Evolutionary conservation across 331 rosid genomes (phyloP), one percentile per base, ranked within the genome.

Genomic region (Cydonia oblonga): DNA sequence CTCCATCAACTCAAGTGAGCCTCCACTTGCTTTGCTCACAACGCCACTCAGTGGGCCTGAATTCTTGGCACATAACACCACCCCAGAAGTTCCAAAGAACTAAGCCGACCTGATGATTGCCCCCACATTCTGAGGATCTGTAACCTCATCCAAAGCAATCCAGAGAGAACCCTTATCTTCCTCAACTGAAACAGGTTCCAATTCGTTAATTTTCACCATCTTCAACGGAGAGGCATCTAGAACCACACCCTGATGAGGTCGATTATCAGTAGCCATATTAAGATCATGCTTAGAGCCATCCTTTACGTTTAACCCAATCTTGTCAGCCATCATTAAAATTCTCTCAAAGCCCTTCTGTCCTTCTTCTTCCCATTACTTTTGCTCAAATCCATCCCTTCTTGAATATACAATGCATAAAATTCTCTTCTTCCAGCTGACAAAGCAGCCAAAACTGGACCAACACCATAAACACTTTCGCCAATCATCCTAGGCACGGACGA

Each of bases 401-500:
- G 98, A 73, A 84, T 80, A 69, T 91, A 85, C 76, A 91, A 79
- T 20, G 90, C 88, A 81, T 87, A 93, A 80, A 93, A 86, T 66
- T 89, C 97, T 84, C 98, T 89, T 82, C 97, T 79, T 72, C 88
- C 95, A 73, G 96, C 89, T 2, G 96, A 93, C 74, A 93, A 60
- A 38, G 98, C 95, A 72, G 98, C 98, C 87, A 91, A 84, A 82
- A 93, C 95, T 1, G 96, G 98, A 71, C 98, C 97, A 67, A 93
- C 90, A 4, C 97, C 98, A 73, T 90, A 93, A 71, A 93, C 81
- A 46, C 95, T 96, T 81, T 89, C 96, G 57, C 96, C 98, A 78
- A 84, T 86, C 84, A 87, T 80, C 84, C 80, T 91, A 28, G 98
- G 97, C 62, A 93, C 78, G 6, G 88, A 80, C 1, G 92, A 93